Percentiles rank a stretch among this genome's conserved stretches.
Conservation (phyloP, 495 filamentous ascomycete genomes). For the Clohesyomyces aquaticus region DNA sequence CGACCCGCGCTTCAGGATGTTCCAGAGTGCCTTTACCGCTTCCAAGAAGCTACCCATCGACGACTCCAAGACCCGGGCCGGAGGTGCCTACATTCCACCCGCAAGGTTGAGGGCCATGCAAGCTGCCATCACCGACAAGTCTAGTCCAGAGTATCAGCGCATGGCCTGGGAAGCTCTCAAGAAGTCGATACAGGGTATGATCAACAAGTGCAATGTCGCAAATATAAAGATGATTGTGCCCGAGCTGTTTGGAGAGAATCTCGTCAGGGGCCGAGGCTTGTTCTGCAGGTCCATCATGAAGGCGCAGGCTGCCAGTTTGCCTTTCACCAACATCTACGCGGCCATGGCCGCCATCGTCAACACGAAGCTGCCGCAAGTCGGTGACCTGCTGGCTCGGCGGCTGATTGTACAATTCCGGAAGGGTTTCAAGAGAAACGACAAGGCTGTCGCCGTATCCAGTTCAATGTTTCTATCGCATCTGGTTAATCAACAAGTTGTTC, state of each 20-base stretch:
- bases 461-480: constrained; percentile 95
- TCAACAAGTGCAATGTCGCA: constrained; percentile 96
- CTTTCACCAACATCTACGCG: constrained; percentile 93
- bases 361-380: constrained; percentile 92
- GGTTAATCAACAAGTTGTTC: constrained; percentile 92
- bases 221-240: constrained; percentile 98
- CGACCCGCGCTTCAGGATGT: constrained; percentile 34
- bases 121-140: constrained; percentile 95
- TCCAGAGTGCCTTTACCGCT: constrained; percentile 36
- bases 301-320: constrained; percentile 92
- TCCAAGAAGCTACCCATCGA: constrained; percentile 37
- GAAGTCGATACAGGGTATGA: constrained; percentile 96
- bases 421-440: constrained; percentile 95
- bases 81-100: constrained; percentile 94
- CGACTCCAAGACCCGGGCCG: constrained; percentile 74
- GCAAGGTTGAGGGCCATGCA: constrained; percentile 89
- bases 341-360: constrained; percentile 96
- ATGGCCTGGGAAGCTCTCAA: constrained; percentile 99
- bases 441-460: constrained; percentile 86
- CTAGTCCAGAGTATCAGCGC: constrained; percentile 94
- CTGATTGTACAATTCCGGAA: constrained; percentile 93
- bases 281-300: constrained; percentile 98
- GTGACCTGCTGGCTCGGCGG: constrained; percentile 84
- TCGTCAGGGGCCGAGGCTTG: constrained; percentile 85
- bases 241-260: constrained; percentile 91